Percentiles rank a stretch among this genome's conserved stretches.
These are phyloP conservation scores for Rosa chinensis DNA, from an alignment of 306 rosid species.

Conservation along the genomic window DNA sequence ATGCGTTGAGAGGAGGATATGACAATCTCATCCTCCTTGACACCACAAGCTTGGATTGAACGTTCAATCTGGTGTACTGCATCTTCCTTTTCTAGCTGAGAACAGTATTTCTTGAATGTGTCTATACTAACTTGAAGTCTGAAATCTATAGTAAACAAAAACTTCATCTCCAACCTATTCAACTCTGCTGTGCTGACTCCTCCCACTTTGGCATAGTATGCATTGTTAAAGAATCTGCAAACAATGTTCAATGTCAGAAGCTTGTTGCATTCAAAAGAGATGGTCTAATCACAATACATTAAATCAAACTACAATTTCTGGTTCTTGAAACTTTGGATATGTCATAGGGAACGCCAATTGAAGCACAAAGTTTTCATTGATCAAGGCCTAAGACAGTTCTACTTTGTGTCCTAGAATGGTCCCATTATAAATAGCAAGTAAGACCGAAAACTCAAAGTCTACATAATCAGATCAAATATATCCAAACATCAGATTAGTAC, in stretches of 20 bases:
- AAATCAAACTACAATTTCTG: not conserved
- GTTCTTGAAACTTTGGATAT: not conserved
- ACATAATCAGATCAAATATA: constrained; percentile 1
- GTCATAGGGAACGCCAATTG: not conserved
- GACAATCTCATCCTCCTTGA: constrained; percentile 58
- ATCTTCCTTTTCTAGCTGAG: constrained; percentile 65
- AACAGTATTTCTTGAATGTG: constrained; percentile 71
- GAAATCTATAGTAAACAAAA: constrained; percentile 80
- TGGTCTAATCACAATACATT: not conserved
- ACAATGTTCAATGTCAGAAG: constrained; percentile 4
- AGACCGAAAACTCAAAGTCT: not conserved
- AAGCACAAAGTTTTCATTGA: not conserved
- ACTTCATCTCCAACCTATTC: constrained; percentile 85
- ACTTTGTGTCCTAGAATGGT: not conserved
- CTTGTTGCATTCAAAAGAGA: not conserved
- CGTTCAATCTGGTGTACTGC: constrained; percentile 63
- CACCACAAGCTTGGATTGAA: constrained; percentile 70
- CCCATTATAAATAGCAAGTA: not conserved
- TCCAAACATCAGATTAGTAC: constrained; percentile 27
- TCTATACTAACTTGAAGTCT: constrained; percentile 77
- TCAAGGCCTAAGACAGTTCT: not conserved
- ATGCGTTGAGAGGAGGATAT: constrained; percentile 21
- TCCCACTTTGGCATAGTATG: constrained; percentile 95
- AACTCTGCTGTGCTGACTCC: constrained; percentile 81
- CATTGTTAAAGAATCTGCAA: constrained; percentile 89